A percentile compares a stretch with the other conserved stretches of the same genome.
Conservation (phyloP, 2,329 filamentous ascomycete species). For the Colletotrichum shisoi region DNA sequence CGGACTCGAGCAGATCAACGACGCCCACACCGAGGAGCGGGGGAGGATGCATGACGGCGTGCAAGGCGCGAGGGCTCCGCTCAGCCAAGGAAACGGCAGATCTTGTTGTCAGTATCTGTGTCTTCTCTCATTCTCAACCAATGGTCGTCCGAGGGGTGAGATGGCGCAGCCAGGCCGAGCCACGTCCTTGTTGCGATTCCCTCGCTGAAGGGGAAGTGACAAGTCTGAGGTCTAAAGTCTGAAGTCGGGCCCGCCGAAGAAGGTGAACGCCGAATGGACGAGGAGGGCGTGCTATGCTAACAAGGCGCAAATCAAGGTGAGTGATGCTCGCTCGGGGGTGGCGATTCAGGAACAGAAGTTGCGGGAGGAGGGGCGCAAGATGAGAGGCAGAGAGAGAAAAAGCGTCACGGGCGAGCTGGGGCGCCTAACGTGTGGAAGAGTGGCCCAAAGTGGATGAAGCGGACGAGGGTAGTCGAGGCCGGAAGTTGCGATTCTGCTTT, state of each 20-base stretch:
- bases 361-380: constrained; percentile 7
- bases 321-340: constrained; percentile 8
- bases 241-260: constrained; percentile 23
- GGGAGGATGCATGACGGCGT: constrained; percentile 37
- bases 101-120: constrained; percentile 31
- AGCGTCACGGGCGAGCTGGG: constrained; percentile 27
- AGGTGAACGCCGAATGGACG: constrained; percentile 14
- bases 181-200: neutral
- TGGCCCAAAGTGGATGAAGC: constrained; percentile 34
- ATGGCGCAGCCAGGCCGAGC: constrained; percentile 18
- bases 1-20: constrained; percentile 52
- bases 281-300: constrained; percentile 5
- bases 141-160: constrained; percentile 10
- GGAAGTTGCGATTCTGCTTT: constrained; percentile 35
- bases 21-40: constrained; percentile 45
- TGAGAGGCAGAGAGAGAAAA: constrained; percentile 29
- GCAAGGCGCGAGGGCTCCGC: constrained; percentile 27
- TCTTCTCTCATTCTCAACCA: constrained; percentile 37
- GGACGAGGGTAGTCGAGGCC: constrained; percentile 29
- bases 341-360: constrained; percentile 26
- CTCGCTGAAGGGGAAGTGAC: neutral
- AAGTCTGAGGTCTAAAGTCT: neutral
- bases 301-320: constrained; percentile 2
- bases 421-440: constrained; percentile 14
- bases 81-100: constrained; percentile 37